Conservation (phyloP, 306 rosid genomes). For the Pyrus betulifolia region DNA sequence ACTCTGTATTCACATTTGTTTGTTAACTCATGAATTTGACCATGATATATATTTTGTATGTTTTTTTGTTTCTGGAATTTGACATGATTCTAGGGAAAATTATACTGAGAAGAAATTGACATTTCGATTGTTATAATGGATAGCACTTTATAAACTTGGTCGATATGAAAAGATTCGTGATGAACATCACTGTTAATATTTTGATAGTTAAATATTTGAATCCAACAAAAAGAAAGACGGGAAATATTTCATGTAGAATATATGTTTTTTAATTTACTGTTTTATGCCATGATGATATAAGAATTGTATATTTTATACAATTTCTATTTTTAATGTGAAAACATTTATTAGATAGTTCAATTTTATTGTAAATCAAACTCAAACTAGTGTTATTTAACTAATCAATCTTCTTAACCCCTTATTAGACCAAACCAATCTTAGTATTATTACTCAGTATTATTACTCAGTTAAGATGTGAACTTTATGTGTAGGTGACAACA, state of each 20-base stretch:
- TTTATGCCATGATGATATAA: not conserved
- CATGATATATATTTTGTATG: not conserved
- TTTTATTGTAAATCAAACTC: not conserved
- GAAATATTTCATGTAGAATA: no score
- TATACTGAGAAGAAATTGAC: not conserved
- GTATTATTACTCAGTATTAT: not conserved
- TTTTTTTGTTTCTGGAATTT: not conserved
- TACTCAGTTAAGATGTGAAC: constrained; percentile 7
- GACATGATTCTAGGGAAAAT: not conserved
- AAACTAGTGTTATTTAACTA: not conserved
- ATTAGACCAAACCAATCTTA: not conserved
- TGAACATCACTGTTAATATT: no score
- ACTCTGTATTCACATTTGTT: not conserved
- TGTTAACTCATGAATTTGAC: not conserved
- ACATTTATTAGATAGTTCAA: not conserved
- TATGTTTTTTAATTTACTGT: not conserved
- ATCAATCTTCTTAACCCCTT: not conserved
- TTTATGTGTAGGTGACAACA: constrained; percentile 57
- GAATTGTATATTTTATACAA: not conserved
- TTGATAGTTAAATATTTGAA: no score
- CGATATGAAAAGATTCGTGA: not conserved
- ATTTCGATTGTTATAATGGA: not conserved
- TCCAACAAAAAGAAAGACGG: no score
- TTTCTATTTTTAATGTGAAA: no score
- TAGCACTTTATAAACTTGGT: not conserved